Base-by-base conservation (phyloP, 1,284 basidiomycete genomes). In the Puccinia hordei region DNA sequence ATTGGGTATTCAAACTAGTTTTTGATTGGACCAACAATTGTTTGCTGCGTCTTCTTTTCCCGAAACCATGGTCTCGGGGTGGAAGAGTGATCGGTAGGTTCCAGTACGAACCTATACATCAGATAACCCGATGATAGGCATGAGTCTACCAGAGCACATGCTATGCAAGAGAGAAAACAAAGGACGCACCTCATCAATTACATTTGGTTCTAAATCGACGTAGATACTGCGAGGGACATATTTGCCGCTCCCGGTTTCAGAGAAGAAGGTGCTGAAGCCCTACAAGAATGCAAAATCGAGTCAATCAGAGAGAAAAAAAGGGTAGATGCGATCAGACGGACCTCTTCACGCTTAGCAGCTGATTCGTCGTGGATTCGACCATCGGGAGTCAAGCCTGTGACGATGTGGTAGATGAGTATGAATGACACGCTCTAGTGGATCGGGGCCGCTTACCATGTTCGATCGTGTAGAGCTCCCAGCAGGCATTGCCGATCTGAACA, bases 31-130 rank as follows among this genome's bases (percentile, higher is more conserved):
- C 59, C 83, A 84, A 83, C 85, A 99, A 87, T 99, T 99, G 90
- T 98, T 99, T 83, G 97, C 97, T 79, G 97, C 97, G 85, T 99
- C 97, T 89, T 99, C 97, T 89, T 99, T 99, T 84, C 97, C 97
- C 81, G 92, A 94, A 87, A 99, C 93, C 89, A 99, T 91, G 82
- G 95, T 97, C 89, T 99, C 97, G 17, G 97, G 97, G 88, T 99
- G 97, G 90, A 99, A 99, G 72, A 99, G 91, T 82, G 91, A 91
- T 85, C 93, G 90, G 89, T 98, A 99, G 81, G 91, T 91, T 83
- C 97, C 97, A 80, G 91, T 93, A 87, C 94, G 93, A 86, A 99
- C 95, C 76, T 78, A 68, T 38, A 17, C 13, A 68, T 15, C 38
- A 19, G 33, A 65, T 5, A 44, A 49, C n/a, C 17, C 33, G 24